A percentile compares a stretch with the other conserved stretches of the same genome.
Conservation (phyloP, 345 rosid species). For the Litchi chinensis region DNA sequence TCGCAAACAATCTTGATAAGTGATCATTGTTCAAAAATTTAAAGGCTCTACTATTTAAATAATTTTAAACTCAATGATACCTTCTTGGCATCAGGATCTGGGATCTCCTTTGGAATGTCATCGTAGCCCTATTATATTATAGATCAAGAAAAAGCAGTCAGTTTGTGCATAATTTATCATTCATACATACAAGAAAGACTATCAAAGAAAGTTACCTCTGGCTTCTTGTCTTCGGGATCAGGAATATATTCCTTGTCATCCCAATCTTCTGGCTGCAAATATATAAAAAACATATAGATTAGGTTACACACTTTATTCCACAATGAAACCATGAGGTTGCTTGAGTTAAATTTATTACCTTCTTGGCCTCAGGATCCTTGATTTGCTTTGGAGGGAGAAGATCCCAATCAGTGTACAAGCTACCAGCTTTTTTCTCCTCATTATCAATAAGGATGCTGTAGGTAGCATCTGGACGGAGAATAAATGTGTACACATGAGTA, state of each 20-base stretch:
- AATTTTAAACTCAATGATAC: conserved; percentile 33
- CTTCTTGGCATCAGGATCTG: conserved; percentile 90
- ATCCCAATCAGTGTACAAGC: conserved; percentile 91
- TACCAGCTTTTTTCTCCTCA: conserved; percentile 91
- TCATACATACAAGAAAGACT: background rate
- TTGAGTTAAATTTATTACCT: conserved; percentile 37
- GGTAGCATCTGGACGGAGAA: conserved; percentile 92
- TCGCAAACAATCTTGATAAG: conserved; percentile 15
- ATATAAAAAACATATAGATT: background rate
- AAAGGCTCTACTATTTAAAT: background rate
- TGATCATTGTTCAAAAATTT: background rate
- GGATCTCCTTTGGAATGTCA: conserved; percentile 90
- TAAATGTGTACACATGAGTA: conserved; percentile 86
- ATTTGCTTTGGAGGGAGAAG: conserved; percentile 88
- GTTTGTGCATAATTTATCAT: background rate
- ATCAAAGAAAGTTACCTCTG: conserved; percentile 57
- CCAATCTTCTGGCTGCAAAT: conserved; percentile 95
- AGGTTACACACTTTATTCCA: background rate
- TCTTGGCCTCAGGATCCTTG: conserved; percentile 93
- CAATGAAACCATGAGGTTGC: background rate
- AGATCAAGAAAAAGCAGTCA: background rate
- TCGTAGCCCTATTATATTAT: conserved; percentile 65
- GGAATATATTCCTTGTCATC: conserved; percentile 86
- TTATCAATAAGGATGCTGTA: conserved; percentile 91
- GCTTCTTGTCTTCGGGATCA: conserved; percentile 95